phyloP scores from a whole-genome alignment of 2,329 filamentous ascomycete species.

The Stachybotrys chartarum region DNA sequence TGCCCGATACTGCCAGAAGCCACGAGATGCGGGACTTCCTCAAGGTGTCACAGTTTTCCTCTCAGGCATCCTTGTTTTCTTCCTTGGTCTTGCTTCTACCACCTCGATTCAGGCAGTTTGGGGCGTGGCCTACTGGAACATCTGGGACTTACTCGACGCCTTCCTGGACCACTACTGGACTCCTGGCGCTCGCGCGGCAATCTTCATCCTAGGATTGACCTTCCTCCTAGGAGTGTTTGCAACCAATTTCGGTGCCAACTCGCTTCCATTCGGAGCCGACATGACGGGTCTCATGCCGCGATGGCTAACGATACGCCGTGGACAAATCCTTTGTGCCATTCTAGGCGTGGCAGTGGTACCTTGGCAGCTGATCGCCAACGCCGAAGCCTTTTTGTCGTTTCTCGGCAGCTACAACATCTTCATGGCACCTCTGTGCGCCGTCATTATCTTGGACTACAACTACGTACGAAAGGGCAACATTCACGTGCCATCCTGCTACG shows the following conservation, averaged over 20 bases:
- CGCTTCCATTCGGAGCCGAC: constrained; percentile 25
- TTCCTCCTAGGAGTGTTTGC: constrained; percentile 14
- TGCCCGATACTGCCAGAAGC: constrained; percentile 23
- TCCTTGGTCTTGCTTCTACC: constrained; percentile 20
- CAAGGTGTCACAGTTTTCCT: constrained; percentile 19
- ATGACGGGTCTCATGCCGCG: constrained; percentile 21
- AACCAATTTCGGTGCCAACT: constrained; percentile 20
- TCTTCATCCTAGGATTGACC: constrained; percentile 20
- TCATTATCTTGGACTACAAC: constrained; percentile 27
- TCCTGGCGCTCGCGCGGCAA: constrained; percentile 16
- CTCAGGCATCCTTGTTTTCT: constrained; percentile 17
- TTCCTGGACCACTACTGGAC: constrained; percentile 27
- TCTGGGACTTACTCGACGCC: constrained; percentile 23
- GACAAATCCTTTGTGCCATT: constrained; percentile 22
- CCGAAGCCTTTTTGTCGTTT: constrained; percentile 14
- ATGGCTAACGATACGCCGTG: constrained; percentile 23
- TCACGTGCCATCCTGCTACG: constrained; percentile 21
- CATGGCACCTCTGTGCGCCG: constrained; percentile 16
- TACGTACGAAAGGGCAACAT: constrained; percentile 20
- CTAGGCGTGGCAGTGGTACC: constrained; percentile 21
- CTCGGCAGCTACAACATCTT: constrained; percentile 18
- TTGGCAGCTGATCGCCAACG: constrained; percentile 21
- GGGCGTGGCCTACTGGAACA: constrained; percentile 25
- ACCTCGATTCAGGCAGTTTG: constrained; percentile 24
- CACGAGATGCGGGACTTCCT: constrained; percentile 20